Conservation (phyloP, 345 rosid genomes). For the Cardamine resedifolia region DNA sequence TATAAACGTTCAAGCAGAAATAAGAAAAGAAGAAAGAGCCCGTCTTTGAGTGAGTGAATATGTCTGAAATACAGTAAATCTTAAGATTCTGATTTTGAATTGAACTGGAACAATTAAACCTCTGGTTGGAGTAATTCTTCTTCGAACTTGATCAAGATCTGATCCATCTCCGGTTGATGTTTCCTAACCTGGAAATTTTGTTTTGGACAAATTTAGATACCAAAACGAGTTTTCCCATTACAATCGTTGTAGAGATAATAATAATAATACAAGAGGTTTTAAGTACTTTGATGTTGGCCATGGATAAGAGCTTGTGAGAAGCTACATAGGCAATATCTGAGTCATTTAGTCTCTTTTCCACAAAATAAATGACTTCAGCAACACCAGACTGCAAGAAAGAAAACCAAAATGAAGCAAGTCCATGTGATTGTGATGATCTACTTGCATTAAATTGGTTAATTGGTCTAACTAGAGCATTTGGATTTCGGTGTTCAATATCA, state of each 20-base stretch:
- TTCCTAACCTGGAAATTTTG: slow-evolving; percentile 58
- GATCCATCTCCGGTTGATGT: slow-evolving; percentile 71
- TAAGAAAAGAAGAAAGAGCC: slow-evolving; percentile 29
- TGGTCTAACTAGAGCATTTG: background rate
- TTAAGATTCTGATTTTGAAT: background rate
- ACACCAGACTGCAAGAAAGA: slow-evolving; percentile 73
- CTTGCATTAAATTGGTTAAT: background rate
- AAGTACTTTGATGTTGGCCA: slow-evolving; percentile 82
- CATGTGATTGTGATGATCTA: background rate
- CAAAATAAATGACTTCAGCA: slow-evolving; percentile 73
- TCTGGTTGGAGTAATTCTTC: slow-evolving; percentile 36
- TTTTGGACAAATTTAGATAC: slow-evolving; percentile 4
- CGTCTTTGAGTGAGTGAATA: slow-evolving; percentile 21
- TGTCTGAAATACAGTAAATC: background rate
- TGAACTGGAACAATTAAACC: slow-evolving; percentile 10
- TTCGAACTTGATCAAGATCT: slow-evolving; percentile 62
- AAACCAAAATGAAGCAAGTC: slow-evolving; percentile 11
- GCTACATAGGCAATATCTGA: slow-evolving; percentile 63
- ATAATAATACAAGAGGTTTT: slow-evolving; percentile 23
- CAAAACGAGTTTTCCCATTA: background rate
- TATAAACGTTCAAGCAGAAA: slow-evolving; percentile 43
- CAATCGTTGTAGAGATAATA: background rate
- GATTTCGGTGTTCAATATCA: background rate
- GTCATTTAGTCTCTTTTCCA: slow-evolving; percentile 60
- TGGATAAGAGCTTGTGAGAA: slow-evolving; percentile 73